These are phyloP conservation scores for Cyberlindnera mycetangii DNA, from an alignment of 805 yeast genomes.

Conservation along the genomic window DNA sequence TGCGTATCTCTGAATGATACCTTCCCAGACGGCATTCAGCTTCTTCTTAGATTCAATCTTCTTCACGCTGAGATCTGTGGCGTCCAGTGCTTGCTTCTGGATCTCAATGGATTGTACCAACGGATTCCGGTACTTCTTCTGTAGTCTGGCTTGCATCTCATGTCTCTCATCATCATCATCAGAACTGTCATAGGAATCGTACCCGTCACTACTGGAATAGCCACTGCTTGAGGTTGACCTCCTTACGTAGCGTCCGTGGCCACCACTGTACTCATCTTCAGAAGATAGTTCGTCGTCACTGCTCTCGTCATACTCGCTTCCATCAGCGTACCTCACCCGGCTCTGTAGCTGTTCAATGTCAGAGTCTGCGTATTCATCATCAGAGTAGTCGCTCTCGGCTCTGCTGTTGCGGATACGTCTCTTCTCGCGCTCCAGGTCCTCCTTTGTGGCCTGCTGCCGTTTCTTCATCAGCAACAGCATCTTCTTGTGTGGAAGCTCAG, in stretches of 20 bases:
- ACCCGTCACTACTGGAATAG: neutral
- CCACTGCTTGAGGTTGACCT: too few relatives aligned
- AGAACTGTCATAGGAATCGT: neutral
- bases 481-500: neutral
- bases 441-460: constrained; percentile 2
- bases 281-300: constrained; percentile 2
- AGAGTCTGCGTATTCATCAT: constrained; percentile 1
- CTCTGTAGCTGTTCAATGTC: constrained; percentile 6
- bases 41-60: constrained; percentile 23
- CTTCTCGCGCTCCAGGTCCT: constrained; percentile 1
- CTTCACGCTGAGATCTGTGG: constrained; percentile 6
- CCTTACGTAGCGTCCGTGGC: too few relatives aligned
- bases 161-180: constrained; percentile 6
- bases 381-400: constrained; percentile 2
- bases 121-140: constrained; percentile 4
- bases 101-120: constrained; percentile 9
- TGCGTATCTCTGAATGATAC: constrained; percentile 32
- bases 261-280: neutral
- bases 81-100: constrained; percentile 7
- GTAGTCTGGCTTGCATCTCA: constrained; percentile 8
- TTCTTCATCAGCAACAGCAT: constrained; percentile 5
- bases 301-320: neutral
- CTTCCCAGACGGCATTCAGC: constrained; percentile 31
- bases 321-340: constrained; percentile 2
- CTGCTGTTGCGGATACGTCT: neutral